phyloP scores from a whole-genome alignment of 2,329 filamentous ascomycete species.

The Arachnopeziza araneosa region DNA sequence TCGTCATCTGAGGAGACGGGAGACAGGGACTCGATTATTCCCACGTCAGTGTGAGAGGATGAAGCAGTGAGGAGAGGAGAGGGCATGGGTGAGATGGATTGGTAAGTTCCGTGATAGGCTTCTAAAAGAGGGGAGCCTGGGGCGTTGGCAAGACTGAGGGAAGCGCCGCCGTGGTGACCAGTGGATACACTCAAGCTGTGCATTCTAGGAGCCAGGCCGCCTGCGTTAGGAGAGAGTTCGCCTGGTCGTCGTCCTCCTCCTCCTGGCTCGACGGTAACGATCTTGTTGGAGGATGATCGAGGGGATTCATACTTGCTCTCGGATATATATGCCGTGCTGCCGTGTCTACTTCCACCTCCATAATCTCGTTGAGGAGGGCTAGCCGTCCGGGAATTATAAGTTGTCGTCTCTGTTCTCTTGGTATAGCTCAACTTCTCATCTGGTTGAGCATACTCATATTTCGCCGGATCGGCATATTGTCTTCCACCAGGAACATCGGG shows the following conservation, averaged over 20 bases:
- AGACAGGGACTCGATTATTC: constrained; percentile 45
- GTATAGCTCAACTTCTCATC: constrained; percentile 32
- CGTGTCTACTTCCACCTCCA: constrained; percentile 11
- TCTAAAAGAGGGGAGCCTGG: constrained; percentile 83
- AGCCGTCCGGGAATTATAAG: constrained; percentile 14
- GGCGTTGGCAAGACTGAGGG: constrained; percentile 42
- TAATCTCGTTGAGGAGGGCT: constrained; percentile 6
- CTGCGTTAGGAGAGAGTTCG: constrained; percentile 22
- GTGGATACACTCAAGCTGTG: constrained; percentile 28
- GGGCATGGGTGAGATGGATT: constrained; percentile 91
- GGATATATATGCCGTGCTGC: constrained; percentile 5
- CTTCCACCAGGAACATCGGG: constrained; percentile 4
- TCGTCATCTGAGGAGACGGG: constrained; percentile 47
- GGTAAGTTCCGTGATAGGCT: constrained; percentile 89
- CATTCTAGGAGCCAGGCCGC: constrained; percentile 25
- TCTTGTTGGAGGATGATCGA: constrained; percentile 18
- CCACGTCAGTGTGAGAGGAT: constrained; percentile 39
- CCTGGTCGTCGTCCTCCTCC: constrained; percentile 13
- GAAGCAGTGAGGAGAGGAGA: constrained; percentile 62
- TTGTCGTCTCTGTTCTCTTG: constrained; percentile 19
- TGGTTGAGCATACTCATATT: constrained; percentile 35
- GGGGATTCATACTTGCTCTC: background rate
- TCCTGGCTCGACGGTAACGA: constrained; percentile 30
- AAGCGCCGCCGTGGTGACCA: constrained; percentile 22
- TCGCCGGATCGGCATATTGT: constrained; percentile 28